Base-by-base conservation (phyloP, 441 rosid genomes). In the Manihot esculenta region DNA sequence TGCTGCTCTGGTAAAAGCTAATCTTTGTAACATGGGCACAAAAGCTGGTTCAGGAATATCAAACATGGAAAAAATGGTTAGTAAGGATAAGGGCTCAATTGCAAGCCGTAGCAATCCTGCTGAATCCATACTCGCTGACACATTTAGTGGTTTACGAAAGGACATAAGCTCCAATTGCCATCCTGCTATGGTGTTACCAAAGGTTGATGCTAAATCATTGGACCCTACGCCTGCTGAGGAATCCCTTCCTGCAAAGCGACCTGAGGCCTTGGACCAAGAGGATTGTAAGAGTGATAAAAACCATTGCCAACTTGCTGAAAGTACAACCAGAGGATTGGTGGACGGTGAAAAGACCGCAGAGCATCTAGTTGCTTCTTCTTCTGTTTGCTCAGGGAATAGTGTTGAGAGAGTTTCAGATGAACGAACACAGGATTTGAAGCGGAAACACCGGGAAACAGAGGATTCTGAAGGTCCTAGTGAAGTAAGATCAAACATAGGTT, bases 301-400 rank as follows among this genome's bases (percentile, higher is more conserved):
- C 33, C 38, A 63, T 27, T 38, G 59, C 70, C 79, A 81, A 71
- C 59, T 60, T 41, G 77, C 78, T 35, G 86, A 82, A 66, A 82
- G 76, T 70, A 79, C 85, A 1, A 58, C 75, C 62, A 82, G 74
- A 78, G 83, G 81, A 79, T 74, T 70, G 23, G 79, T 68, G 49
- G 86, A 82, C 41, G 70, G 79, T 77, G 91, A 86, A 70, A 89
- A 81, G 83, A 83, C 53, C 69, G 56, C 58, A 48, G 86, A 80
- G 69, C 83, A 82, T 57, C 73, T 78, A 0, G 89, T 81, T 72
- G 87, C 82, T 54, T 77, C 90, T 69, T 89, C 93, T 64, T 92
- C 95, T 15, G 92, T 87, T 81, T 83, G 90, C 74, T 90, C 95
- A 12, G 94, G 85, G 66, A 87, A 83, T 70, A 84, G 88, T 75